Evolutionary conservation across 495 filamentous ascomycete genomes (phyloP).

Genomic region (Xylaria intraflava): DNA sequence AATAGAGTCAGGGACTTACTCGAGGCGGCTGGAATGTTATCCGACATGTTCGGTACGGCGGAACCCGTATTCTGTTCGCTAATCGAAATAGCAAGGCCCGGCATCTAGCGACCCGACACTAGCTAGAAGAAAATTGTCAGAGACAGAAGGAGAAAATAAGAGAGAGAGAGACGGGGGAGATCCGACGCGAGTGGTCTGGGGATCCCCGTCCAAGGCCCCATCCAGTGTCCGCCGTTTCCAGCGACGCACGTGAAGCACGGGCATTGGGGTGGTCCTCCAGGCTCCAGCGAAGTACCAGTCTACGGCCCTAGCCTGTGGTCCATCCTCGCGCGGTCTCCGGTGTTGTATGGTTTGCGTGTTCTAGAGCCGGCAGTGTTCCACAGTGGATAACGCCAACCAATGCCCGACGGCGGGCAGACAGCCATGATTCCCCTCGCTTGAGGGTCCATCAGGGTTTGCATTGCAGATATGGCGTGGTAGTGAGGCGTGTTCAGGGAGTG

Average conservation of each 20-base stretch:
- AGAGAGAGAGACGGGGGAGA: background rate
- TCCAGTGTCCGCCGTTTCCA: constrained; percentile 5
- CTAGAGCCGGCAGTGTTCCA: background rate
- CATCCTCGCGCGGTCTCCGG: constrained; percentile 3
- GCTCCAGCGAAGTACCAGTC: background rate
- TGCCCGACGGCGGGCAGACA: background rate
- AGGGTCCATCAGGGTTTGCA: too few species aligned
- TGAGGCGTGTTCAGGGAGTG: too few species aligned
- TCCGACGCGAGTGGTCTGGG: constrained; percentile 6
- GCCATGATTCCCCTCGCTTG: background rate
- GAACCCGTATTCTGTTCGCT: background rate
- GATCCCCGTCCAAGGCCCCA: constrained; percentile 5
- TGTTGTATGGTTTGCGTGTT: background rate
- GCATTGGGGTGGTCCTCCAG: background rate
- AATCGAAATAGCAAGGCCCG: constrained; percentile 1
- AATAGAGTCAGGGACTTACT: constrained; percentile 6
- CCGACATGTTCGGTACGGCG: background rate
- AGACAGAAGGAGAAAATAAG: background rate
- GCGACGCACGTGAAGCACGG: background rate
- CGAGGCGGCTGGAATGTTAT: constrained; percentile 4
- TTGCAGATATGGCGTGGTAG: too few species aligned
- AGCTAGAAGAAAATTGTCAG: constrained; percentile 7
- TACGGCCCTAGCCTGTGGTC: background rate
- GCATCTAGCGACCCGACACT: background rate
- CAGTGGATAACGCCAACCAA: constrained; percentile 1